Evolutionary conservation across 768 basidiomycete species (phyloP).

Genomic region (Termitomyces sp.): DNA sequence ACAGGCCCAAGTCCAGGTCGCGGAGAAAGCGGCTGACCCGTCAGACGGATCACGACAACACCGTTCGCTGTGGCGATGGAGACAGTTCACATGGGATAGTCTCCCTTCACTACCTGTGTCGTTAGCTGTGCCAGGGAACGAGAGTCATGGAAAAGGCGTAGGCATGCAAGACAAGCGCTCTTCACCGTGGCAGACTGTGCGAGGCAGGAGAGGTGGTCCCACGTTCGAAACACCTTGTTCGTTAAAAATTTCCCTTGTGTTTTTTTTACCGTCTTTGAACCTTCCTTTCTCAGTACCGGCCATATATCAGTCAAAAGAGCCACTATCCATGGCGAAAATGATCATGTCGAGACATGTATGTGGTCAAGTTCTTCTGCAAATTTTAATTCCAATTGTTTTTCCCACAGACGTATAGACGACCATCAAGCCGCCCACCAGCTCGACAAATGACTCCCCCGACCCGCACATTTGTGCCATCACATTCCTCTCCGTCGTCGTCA

Average conservation of each 20-base stretch:
- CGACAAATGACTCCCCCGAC: conserved; percentile 9
- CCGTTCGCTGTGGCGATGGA: conserved; percentile 20
- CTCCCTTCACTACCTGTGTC: conserved; percentile 24
- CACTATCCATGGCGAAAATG: conserved; percentile 46
- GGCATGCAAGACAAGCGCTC: conserved; percentile 18
- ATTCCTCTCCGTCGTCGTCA: conserved; percentile 1
- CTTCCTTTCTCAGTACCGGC: conserved; percentile 29
- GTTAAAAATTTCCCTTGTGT: conserved; percentile 1
- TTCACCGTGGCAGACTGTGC: conserved; percentile 13
- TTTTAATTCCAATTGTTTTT: background rate
- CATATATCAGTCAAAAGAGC: conserved; percentile 36
- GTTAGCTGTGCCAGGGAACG: conserved; percentile 12
- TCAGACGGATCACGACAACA: conserved; percentile 8
- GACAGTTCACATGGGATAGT: conserved; percentile 19
- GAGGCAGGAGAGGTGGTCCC: conserved; percentile 17
- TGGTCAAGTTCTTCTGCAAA: background rate
- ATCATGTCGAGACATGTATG: conserved; percentile 50
- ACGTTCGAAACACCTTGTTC: conserved; percentile 23
- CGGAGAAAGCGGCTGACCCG: conserved; percentile 13
- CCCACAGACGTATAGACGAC: conserved; percentile 18
- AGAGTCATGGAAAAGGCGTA: conserved; percentile 16
- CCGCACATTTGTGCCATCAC: conserved; percentile 3
- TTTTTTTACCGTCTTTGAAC: background rate
- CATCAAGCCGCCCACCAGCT: conserved; percentile 18
- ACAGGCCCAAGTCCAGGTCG: conserved; percentile 8